Evolutionary conservation across 257 asterid species (phyloP).

Genomic region (Thymus quinquecostatus): DNA sequence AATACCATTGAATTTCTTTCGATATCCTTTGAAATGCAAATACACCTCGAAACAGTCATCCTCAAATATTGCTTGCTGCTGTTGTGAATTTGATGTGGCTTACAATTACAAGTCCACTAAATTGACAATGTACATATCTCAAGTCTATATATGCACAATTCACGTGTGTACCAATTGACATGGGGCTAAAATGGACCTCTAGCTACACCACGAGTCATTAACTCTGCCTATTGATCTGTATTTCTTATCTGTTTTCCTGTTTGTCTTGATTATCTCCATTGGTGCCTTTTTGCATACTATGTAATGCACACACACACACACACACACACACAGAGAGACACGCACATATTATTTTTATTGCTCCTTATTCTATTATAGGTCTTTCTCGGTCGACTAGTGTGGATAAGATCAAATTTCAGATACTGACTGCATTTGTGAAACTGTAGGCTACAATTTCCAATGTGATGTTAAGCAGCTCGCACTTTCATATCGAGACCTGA

Average conservation of each 20-base stretch:
- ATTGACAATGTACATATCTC: neutral
- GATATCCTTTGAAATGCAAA: constrained; percentile 5
- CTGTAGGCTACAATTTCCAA: constrained; percentile 86
- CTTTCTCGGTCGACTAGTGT: neutral
- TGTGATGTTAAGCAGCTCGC: constrained; percentile 81
- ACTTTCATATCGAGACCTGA: constrained; percentile 71
- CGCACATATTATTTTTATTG: too few relatives aligned
- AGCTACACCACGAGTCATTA: neutral
- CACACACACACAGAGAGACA: too few relatives aligned
- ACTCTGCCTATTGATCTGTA: too few relatives aligned
- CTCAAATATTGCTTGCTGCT: neutral
- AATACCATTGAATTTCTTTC: neutral
- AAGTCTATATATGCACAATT: neutral
- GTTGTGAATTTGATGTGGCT: constrained; percentile 19
- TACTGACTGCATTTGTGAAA: constrained; percentile 31
- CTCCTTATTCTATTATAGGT: neutral
- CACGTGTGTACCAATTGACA: neutral
- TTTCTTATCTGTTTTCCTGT: too few relatives aligned
- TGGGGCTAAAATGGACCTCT: neutral
- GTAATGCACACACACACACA: too few relatives aligned
- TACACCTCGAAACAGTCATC: constrained; percentile 20
- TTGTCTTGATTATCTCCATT: too few relatives aligned
- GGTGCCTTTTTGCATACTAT: too few relatives aligned
- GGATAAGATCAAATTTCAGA: constrained; percentile 9
- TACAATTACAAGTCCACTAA: neutral